These are phyloP conservation scores for Entophlyctis luteolus DNA, from an alignment of 192 early-diverging fungal genomes.

Conservation along the genomic window DNA sequence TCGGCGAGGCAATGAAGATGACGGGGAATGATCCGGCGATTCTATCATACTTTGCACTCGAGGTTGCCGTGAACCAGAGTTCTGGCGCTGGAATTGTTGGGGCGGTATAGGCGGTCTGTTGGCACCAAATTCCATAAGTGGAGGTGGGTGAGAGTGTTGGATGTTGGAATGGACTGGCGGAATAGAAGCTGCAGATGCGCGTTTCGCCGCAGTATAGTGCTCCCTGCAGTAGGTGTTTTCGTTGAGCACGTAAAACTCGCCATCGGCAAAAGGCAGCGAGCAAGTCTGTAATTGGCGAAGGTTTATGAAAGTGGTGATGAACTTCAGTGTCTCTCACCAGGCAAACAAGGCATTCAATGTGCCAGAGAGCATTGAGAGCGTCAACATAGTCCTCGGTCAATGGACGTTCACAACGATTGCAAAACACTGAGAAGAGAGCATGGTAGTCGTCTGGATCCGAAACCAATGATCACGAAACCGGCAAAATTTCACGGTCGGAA, in stretches of 20 bases:
- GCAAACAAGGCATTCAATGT: conserved; percentile 32
- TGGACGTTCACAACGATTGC: conserved; percentile 17
- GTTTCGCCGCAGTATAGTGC: conserved; percentile 22
- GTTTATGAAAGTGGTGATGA: too few relatives aligned
- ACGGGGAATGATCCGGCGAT: too few relatives aligned
- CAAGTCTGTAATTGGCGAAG: conserved; percentile 18
- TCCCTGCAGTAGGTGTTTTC: conserved; percentile 33
- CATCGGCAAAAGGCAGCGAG: conserved; percentile 18
- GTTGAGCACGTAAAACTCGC: conserved; percentile 28
- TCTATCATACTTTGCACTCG: too few relatives aligned
- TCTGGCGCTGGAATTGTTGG: too few relatives aligned
- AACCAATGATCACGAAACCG: background rate
- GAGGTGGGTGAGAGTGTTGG: too few relatives aligned
- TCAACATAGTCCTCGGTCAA: conserved; percentile 27
- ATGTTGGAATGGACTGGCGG: too few relatives aligned
- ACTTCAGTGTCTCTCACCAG: conserved; percentile 1
- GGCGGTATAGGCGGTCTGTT: too few relatives aligned
- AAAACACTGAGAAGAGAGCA: conserved; percentile 20
- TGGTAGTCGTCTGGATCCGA: conserved; percentile 21
- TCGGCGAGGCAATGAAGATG: too few relatives aligned
- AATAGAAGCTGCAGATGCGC: background rate
- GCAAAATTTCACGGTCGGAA: background rate
- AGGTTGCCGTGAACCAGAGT: too few relatives aligned
- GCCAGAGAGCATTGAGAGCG: conserved; percentile 28
- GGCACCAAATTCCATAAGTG: too few relatives aligned